Percentiles rank a stretch among this genome's conserved stretches.
These are phyloP conservation scores for Metschnikowia dekortorum DNA, from an alignment of 805 yeast genomes.

Conservation along the genomic window DNA sequence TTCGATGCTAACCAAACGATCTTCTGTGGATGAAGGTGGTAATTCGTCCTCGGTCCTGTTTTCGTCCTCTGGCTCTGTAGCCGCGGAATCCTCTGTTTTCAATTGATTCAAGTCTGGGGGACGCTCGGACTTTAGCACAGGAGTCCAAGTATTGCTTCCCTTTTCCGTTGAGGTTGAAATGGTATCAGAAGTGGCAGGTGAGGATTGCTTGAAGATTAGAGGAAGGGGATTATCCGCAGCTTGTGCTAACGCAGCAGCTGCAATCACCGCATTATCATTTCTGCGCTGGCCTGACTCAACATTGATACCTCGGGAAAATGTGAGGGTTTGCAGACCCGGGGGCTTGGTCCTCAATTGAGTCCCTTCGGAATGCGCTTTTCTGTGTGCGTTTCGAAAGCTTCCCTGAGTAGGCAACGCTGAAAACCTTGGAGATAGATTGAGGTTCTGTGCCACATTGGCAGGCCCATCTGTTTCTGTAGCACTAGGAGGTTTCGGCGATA, in stretches of 20 bases:
- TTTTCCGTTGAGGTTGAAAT: neutral
- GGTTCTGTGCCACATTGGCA: conserved; percentile 5
- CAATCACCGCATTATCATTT: conserved; percentile 56
- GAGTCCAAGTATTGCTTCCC: neutral
- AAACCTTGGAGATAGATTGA: conserved; percentile 7
- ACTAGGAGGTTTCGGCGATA: conserved; percentile 7
- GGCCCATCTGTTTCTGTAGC: neutral
- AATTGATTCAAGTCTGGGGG: neutral
- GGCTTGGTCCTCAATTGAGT: conserved; percentile 6
- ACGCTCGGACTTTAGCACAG: neutral
- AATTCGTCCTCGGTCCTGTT: conserved; percentile 26
- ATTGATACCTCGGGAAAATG: conserved; percentile 34
- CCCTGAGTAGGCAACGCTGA: conserved; percentile 17
- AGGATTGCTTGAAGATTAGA: conserved; percentile 17
- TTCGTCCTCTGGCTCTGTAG: conserved; percentile 23
- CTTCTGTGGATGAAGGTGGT: conserved; percentile 4
- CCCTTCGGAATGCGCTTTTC: conserved; percentile 23
- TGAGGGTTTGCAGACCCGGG: conserved; percentile 35
- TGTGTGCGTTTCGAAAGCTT: conserved; percentile 19
- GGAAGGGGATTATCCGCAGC: conserved; percentile 78
- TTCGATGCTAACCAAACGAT: conserved; percentile 1
- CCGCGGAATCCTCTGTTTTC: conserved; percentile 7
- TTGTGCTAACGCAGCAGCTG: conserved; percentile 80
- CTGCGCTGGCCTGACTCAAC: conserved; percentile 31
- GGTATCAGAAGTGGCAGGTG: neutral